phyloP scores from a whole-genome alignment of 352 stramenopile species.

The Halophytophthora polymorphica region DNA sequence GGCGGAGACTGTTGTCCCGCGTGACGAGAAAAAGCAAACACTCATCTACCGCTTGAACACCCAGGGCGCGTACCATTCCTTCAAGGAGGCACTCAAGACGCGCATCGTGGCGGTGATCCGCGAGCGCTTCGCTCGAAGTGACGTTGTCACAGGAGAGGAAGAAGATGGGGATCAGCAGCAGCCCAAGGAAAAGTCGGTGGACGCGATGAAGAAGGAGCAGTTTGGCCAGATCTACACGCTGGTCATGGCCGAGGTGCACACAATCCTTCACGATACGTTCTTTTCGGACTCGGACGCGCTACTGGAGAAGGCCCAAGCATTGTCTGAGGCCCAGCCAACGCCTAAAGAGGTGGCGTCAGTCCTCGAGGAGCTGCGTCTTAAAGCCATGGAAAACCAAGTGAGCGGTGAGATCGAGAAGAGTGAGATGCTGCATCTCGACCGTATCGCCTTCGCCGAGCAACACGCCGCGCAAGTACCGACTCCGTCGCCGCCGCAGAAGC shows the following conservation, averaged over 20 bases:
- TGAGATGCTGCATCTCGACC: slow-evolving; percentile 59
- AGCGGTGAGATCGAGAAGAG: slow-evolving; percentile 63
- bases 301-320: slow-evolving; percentile 31
- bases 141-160: slow-evolving; percentile 15
- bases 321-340: slow-evolving; percentile 16
- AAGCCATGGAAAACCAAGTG: slow-evolving; percentile 70
- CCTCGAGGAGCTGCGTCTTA: slow-evolving; percentile 40
- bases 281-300: slow-evolving; percentile 30
- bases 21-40: slow-evolving; percentile 66
- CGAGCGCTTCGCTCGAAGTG: slow-evolving; percentile 40
- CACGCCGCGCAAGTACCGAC: slow-evolving; percentile 16
- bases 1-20: slow-evolving; percentile 18
- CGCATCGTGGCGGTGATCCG: slow-evolving; percentile 71
- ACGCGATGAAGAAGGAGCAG: slow-evolving; percentile 51
- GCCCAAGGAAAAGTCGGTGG: slow-evolving; percentile 6
- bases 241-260: slow-evolving; percentile 78
- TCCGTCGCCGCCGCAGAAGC: slow-evolving; percentile 6
- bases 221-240: slow-evolving; percentile 65
- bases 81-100: slow-evolving; percentile 85
- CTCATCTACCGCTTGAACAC: slow-evolving; percentile 81
- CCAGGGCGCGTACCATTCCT: slow-evolving; percentile 70
- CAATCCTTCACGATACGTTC: slow-evolving; percentile 58
- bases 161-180: slow-evolving; percentile 9
- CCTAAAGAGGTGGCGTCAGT: slow-evolving; percentile 21
- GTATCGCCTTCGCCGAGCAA: slow-evolving; percentile 55